Evolutionary conservation across 2,329 filamentous ascomycete genomes (phyloP).

Genomic region (Penicillium sp.): DNA sequence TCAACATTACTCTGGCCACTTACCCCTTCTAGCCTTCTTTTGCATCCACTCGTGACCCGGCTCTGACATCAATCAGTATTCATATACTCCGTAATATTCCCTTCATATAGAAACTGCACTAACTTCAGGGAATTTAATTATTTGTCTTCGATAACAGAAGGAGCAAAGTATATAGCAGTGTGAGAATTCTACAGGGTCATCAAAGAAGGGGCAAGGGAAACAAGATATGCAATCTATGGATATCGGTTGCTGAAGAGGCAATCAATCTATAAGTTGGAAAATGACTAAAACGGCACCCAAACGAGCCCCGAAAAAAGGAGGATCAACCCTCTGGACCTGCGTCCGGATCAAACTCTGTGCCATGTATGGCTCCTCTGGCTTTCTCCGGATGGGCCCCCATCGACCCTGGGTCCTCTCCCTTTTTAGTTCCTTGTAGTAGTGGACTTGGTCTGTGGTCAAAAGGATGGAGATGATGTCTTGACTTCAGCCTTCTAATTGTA

Average conservation of each 20-base stretch:
- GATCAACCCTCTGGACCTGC: constrained; percentile 45
- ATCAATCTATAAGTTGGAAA: constrained; percentile 21
- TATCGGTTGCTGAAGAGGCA: constrained; percentile 7
- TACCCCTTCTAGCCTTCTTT: constrained; percentile 29
- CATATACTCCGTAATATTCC: constrained; percentile 1
- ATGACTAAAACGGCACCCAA: constrained; percentile 36
- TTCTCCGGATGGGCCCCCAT: constrained; percentile 36
- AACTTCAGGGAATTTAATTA: background rate
- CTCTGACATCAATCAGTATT: constrained; percentile 43
- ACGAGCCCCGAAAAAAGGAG: constrained; percentile 38
- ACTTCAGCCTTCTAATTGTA: constrained; percentile 32
- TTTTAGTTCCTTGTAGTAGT: constrained; percentile 8
- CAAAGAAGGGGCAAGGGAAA: background rate
- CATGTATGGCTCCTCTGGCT: constrained; percentile 29
- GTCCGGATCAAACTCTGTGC: constrained; percentile 43
- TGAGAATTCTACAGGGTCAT: background rate
- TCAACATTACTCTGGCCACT: constrained; percentile 30
- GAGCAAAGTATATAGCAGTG: background rate
- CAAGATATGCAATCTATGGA: background rate
- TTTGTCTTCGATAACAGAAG: background rate
- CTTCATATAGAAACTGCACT: constrained; percentile 5
- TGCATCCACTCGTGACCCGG: constrained; percentile 37
- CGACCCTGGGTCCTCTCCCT: constrained; percentile 32
- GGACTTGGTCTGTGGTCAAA: constrained; percentile 28
- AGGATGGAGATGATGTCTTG: constrained; percentile 37